Conservation (phyloP, 2,329 filamentous ascomycete species). For the Colletotrichum sp. region DNA sequence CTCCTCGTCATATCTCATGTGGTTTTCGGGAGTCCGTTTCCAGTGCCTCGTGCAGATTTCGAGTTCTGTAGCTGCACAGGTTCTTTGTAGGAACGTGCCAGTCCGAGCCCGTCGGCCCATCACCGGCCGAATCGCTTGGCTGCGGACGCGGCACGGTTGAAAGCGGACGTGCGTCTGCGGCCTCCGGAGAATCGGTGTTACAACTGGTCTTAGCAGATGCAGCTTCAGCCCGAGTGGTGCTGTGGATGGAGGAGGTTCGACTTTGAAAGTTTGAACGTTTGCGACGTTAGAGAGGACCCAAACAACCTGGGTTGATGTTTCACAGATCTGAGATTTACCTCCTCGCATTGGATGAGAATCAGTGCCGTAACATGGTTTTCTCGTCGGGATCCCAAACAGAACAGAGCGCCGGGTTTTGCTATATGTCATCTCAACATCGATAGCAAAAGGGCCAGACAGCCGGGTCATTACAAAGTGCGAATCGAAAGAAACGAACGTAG, state of each 20-base stretch:
- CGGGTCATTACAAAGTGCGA: neutral
- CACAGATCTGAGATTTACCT: neutral
- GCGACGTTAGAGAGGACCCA: neutral
- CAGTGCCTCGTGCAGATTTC: neutral
- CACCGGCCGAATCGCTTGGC: neutral
- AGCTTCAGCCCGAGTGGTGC: neutral
- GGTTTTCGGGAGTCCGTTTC: neutral
- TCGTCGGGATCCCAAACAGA: neutral
- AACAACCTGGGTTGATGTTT: neutral
- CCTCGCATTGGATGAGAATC: neutral
- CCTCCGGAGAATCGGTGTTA: neutral
- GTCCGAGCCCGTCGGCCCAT: neutral
- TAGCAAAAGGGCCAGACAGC: neutral
- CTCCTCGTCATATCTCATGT: neutral
- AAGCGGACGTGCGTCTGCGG: slow-evolving; percentile 4
- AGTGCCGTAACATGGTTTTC: neutral
- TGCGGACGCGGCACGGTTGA: slow-evolving; percentile 2
- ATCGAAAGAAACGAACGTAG: neutral
- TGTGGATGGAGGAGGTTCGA: neutral
- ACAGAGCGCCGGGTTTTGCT: neutral
- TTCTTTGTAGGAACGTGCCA: slow-evolving; percentile 5
- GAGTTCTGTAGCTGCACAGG: neutral
- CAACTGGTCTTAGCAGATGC: neutral
- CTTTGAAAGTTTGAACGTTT: neutral
- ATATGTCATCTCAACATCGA: neutral